phyloP scores from a whole-genome alignment of 1,284 basidiomycete species.

The Apiotrichum sp. region DNA sequence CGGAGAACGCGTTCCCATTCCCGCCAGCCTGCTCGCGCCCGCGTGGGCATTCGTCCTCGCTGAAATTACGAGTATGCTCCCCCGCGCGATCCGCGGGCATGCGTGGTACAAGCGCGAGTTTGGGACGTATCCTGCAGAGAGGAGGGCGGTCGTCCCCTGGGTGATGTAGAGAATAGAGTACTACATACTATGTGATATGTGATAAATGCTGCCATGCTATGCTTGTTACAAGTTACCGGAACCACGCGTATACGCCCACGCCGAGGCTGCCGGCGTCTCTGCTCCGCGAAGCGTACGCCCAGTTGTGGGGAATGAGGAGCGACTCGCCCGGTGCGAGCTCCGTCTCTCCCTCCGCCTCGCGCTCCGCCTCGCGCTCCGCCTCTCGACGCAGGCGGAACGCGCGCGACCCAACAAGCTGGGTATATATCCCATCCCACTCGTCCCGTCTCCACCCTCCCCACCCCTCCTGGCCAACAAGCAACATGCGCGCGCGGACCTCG shows the following conservation, averaged over 20 bases:
- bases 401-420: conserved; percentile 36
- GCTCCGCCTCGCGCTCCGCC: no score
- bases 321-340: conserved; percentile 27
- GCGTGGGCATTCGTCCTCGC: conserved; percentile 69
- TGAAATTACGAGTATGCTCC: conserved; percentile 68
- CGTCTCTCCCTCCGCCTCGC: conserved; percentile 6
- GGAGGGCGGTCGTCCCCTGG: conserved; percentile 62
- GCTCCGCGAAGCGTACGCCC: conserved; percentile 36
- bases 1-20: background rate
- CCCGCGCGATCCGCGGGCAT: conserved; percentile 72
- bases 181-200: background rate
- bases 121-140: conserved; percentile 58
- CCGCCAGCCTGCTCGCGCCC: conserved; percentile 50
- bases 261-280: conserved; percentile 7
- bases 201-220: background rate
- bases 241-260: conserved; percentile 42
- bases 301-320: conserved; percentile 40
- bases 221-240: conserved; percentile 18
- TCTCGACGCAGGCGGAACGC: conserved; percentile 26
- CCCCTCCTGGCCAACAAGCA: conserved; percentile 39
- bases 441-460: conserved; percentile 1
- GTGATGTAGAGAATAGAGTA: conserved; percentile 49
- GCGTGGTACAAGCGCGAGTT: conserved; percentile 72
- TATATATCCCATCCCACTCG: conserved; percentile 27
- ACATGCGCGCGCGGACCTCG: conserved; percentile 32